Percentiles rank a stretch among this genome's conserved stretches.
Conservation (phyloP, 139 green algal species). For the Pseudopediastrum boryanum region DNA sequence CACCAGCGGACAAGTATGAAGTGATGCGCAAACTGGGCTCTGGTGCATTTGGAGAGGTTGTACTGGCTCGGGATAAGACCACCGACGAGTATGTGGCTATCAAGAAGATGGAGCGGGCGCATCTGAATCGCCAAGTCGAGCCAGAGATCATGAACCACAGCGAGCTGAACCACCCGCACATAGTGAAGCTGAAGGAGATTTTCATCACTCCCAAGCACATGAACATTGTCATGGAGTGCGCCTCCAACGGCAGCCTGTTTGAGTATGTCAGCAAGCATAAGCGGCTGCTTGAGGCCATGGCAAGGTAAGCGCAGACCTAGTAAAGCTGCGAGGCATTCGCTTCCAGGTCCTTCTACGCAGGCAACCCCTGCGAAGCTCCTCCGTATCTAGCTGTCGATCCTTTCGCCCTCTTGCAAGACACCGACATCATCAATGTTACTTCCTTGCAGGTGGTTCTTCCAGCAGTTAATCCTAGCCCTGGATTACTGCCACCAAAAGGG, state of each 20-base stretch:
- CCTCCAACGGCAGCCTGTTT: neutral
- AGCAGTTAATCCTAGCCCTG: conserved; percentile 95
- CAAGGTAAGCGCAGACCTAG: neutral
- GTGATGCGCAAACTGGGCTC: conserved; percentile 19
- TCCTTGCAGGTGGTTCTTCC: conserved; percentile 89
- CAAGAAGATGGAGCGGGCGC: conserved; percentile 38
- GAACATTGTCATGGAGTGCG: conserved; percentile 30
- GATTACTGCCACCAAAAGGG: conserved; percentile 89
- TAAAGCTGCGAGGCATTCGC: neutral
- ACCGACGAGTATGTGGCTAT: conserved; percentile 34
- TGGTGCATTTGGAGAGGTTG: conserved; percentile 23
- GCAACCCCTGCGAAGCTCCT: too few species aligned
- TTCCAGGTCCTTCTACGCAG: too few species aligned
- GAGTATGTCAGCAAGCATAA: neutral
- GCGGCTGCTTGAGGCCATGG: neutral
- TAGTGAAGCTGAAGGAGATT: conserved; percentile 95
- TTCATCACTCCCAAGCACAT: conserved; percentile 65
- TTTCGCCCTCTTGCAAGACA: neutral
- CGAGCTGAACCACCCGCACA: conserved; percentile 90
- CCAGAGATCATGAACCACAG: conserved; percentile 95
- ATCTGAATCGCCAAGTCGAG: conserved; percentile 26
- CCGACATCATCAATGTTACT: conserved; percentile 6
- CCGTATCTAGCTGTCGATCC: neutral
- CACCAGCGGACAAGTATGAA: conserved; percentile 20
- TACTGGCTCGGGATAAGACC: conserved; percentile 16